Percentiles rank a stretch among this genome's conserved stretches.
These are phyloP conservation scores for Podaxis sp. DNA, from an alignment of 768 basidiomycete species.

Conservation along the genomic window DNA sequence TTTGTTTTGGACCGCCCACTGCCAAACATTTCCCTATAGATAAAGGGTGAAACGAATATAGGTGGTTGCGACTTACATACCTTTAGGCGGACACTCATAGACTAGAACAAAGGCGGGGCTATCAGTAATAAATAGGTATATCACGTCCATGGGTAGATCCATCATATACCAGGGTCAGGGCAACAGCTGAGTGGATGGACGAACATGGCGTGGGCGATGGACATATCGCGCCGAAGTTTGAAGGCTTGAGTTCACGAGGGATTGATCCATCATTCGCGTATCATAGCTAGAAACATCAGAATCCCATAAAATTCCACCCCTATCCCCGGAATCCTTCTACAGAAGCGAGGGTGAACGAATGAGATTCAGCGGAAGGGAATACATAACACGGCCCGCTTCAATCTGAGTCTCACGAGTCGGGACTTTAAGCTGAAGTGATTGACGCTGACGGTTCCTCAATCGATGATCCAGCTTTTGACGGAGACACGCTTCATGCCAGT, in stretches of 20 bases:
- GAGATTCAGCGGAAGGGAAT: neutral
- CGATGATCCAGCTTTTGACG: neutral
- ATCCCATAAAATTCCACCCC: neutral
- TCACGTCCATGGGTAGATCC: too few relatives aligned
- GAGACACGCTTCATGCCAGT: too few relatives aligned
- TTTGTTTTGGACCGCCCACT: too few relatives aligned
- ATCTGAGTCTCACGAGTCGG: neutral
- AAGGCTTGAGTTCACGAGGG: neutral
- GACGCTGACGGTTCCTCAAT: constrained; percentile 6
- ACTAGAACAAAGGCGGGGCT: too few relatives aligned
- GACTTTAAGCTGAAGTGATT: neutral
- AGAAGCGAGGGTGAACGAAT: neutral
- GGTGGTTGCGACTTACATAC: neutral
- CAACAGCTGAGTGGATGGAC: too few relatives aligned
- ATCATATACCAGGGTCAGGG: too few relatives aligned
- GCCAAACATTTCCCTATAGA: neutral
- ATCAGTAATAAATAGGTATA: too few relatives aligned
- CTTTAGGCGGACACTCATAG: too few relatives aligned
- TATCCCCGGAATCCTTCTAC: neutral
- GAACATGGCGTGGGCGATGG: too few relatives aligned
- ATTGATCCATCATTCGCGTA: constrained; percentile 14
- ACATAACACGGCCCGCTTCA: neutral
- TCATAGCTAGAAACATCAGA: constrained; percentile 4
- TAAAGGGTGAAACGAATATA: neutral
- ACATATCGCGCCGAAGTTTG: neutral